phyloP scores from a whole-genome alignment of 768 basidiomycete genomes.

The Suillus alpinus region DNA sequence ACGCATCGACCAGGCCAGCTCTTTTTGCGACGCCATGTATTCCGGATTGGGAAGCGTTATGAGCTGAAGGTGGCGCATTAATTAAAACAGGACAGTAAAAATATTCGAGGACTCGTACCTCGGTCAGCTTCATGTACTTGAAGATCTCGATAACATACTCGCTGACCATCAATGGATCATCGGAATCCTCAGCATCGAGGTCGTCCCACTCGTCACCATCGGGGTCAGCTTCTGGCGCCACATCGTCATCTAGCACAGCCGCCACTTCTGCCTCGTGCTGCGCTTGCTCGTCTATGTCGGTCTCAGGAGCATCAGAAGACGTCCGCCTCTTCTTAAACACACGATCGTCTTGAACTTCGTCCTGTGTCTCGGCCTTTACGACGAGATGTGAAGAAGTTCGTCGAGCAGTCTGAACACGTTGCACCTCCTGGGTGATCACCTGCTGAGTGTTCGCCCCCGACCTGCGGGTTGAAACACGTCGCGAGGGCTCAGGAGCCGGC shows the following conservation, averaged over 20 bases:
- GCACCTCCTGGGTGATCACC: slow-evolving; percentile 27
- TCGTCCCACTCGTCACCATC: slow-evolving; percentile 80
- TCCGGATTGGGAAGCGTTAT: slow-evolving; percentile 77
- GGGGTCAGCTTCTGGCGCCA: slow-evolving; percentile 63
- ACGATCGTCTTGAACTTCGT: slow-evolving; percentile 57
- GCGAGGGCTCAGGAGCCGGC: slow-evolving; percentile 16
- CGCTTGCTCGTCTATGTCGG: slow-evolving; percentile 41
- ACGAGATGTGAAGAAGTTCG: slow-evolving; percentile 32
- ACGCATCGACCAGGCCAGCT: slow-evolving; percentile 88
- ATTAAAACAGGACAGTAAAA: slow-evolving; percentile 4
- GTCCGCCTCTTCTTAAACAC: slow-evolving; percentile 75
- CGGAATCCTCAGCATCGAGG: slow-evolving; percentile 85
- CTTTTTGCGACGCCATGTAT: slow-evolving; percentile 83
- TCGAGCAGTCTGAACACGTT: slow-evolving; percentile 24
- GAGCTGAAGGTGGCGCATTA: slow-evolving; percentile 40
- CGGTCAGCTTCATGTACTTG: slow-evolving; percentile 80
- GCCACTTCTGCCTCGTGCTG: slow-evolving; percentile 31
- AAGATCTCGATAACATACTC: slow-evolving; percentile 96
- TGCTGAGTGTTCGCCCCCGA: slow-evolving; percentile 16
- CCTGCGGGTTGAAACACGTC: slow-evolving; percentile 28
- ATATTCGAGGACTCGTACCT: slow-evolving; percentile 45
- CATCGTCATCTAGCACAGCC: slow-evolving; percentile 43
- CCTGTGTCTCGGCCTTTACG: slow-evolving; percentile 34
- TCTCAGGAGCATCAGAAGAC: slow-evolving; percentile 58
- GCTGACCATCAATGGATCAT: slow-evolving; percentile 95